These are phyloP conservation scores for Penicillium psychrosexuale DNA, from an alignment of 2,329 filamentous ascomycete genomes.

Conservation along the genomic window DNA sequence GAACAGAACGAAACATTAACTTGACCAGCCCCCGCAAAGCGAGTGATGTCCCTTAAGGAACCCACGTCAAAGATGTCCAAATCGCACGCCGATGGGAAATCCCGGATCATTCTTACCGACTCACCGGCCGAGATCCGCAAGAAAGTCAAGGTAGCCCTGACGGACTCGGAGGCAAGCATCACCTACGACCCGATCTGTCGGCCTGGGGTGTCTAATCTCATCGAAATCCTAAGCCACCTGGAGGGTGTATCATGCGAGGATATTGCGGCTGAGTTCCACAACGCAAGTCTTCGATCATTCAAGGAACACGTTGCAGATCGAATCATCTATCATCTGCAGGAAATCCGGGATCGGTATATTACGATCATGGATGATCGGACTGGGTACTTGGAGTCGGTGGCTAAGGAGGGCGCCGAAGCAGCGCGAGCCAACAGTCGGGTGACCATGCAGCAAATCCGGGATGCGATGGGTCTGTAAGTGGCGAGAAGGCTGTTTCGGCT, in stretches of 20 bases:
- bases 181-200: constrained; percentile 67
- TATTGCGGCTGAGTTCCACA: constrained; percentile 47
- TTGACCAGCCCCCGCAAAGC: constrained; percentile 65
- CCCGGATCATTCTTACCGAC: constrained; percentile 81
- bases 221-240: constrained; percentile 75
- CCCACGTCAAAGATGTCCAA: constrained; percentile 92
- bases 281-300: constrained; percentile 54
- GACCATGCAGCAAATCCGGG: constrained; percentile 34
- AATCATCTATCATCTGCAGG: constrained; percentile 29
- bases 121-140: constrained; percentile 57
- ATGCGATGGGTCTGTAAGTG: constrained; percentile 31
- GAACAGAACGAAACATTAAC: constrained; percentile 3
- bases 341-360: constrained; percentile 36
- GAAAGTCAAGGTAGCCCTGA: constrained; percentile 72
- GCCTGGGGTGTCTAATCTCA: constrained; percentile 82
- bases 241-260: constrained; percentile 46
- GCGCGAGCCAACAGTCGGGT: constrained; percentile 32
- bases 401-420: constrained; percentile 29
- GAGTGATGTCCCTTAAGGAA: constrained; percentile 83
- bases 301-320: constrained; percentile 61
- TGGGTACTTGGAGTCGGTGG: constrained; percentile 30
- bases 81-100: constrained; percentile 67
- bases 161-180: constrained; percentile 67
- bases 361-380: constrained; percentile 28
- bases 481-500: constrained; percentile 2